A percentile compares a stretch with the other conserved stretches of the same genome.
Conservation (phyloP, 345 rosid species). For the Odontarrhena argentea region DNA sequence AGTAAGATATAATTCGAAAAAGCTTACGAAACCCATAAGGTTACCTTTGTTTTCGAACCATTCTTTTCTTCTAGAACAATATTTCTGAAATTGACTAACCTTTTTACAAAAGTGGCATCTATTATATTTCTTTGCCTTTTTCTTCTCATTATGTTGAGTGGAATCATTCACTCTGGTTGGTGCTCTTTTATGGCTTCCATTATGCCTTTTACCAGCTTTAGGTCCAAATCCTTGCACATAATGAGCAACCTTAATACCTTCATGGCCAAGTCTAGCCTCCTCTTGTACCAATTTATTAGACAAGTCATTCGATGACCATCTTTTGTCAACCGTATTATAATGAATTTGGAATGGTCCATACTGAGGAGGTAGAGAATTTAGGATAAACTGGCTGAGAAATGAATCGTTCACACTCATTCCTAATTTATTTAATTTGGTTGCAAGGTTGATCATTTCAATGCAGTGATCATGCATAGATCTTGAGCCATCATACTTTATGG, state of each 20-base stretch:
- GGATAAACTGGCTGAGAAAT: neutral
- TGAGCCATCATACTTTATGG: no score
- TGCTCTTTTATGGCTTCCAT: slow-evolving; percentile 1
- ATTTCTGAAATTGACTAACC: neutral
- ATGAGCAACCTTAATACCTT: slow-evolving; percentile 1
- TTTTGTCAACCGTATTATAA: neutral
- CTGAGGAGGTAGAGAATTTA: no score
- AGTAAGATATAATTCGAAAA: neutral
- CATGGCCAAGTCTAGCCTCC: neutral
- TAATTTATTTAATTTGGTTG: neutral
- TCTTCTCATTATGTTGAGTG: neutral
- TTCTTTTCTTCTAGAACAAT: neutral
- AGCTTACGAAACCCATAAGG: neutral
- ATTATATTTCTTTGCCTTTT: neutral
- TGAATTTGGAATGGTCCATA: neutral
- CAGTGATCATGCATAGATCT: no score
- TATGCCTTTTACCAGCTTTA: neutral
- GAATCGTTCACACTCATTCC: neutral
- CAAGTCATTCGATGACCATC: neutral
- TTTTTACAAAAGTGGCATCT: neutral
- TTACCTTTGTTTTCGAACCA: slow-evolving; percentile 13
- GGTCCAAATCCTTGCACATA: slow-evolving; percentile 10
- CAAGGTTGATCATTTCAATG: no score
- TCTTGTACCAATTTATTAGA: slow-evolving; percentile 3
- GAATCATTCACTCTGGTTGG: neutral